Conservation (phyloP, 31 red algal genomes). For the Asparagopsis taxiformis region DNA sequence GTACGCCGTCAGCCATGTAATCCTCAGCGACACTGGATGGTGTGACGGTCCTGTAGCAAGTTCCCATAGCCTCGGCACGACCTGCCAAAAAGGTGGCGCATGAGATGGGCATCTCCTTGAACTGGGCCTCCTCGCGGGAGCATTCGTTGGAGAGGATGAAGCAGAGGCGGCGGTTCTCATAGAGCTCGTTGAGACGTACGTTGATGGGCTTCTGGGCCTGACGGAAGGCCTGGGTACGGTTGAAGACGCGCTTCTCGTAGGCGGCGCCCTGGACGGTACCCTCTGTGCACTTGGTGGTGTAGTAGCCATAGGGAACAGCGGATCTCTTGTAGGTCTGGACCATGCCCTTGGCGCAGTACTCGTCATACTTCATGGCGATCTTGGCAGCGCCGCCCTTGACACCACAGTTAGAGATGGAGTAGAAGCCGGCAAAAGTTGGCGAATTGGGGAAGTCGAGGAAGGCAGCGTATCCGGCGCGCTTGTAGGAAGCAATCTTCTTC, state of each 20-base stretch:
- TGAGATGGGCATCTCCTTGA: conserved; percentile 55
- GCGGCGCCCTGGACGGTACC: conserved; percentile 46
- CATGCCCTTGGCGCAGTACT: conserved; percentile 75
- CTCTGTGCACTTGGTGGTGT: conserved; percentile 76
- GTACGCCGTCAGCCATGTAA: conserved; percentile 68
- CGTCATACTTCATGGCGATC: conserved; percentile 56
- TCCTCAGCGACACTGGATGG: conserved; percentile 61
- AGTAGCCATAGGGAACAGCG: conserved; percentile 50
- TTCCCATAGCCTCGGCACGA: conserved; percentile 42
- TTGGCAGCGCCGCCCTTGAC: conserved; percentile 13
- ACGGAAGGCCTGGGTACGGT: conserved; percentile 64
- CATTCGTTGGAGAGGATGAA: conserved; percentile 62
- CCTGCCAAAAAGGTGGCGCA: conserved; percentile 39
- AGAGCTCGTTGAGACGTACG: conserved; percentile 34
- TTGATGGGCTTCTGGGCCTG: conserved; percentile 53
- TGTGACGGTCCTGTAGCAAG: conserved; percentile 58
- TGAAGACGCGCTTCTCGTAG: conserved; percentile 52
- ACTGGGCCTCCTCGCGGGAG: conserved; percentile 54
- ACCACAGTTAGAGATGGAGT: conserved; percentile 61
- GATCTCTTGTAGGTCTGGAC: conserved; percentile 58
- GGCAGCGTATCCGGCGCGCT: conserved; percentile 56
- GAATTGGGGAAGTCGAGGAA: conserved; percentile 53
- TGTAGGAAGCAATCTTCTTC: conserved; percentile 63
- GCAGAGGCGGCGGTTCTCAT: conserved; percentile 26
- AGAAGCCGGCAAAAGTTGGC: conserved; percentile 51